A percentile compares a stretch with the other conserved stretches of the same genome.
phyloP scores from a whole-genome alignment of 768 basidiomycete genomes.

The Hygrocybe coccinea region DNA sequence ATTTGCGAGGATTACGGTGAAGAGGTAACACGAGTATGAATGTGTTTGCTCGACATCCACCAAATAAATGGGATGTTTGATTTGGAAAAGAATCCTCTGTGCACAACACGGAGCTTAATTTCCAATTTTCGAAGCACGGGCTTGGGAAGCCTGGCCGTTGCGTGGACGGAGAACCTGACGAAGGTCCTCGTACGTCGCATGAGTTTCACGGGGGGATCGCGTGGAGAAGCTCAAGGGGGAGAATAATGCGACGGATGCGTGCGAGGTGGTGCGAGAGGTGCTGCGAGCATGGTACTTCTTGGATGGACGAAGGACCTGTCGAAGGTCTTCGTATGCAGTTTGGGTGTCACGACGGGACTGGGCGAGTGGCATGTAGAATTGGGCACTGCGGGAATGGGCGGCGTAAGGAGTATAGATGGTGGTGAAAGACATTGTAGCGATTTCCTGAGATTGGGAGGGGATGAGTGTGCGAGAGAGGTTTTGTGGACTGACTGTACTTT shows the following conservation, averaged over 20 bases:
- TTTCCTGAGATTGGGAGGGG: too few species aligned
- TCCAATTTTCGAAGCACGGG: neutral
- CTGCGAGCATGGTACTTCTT: neutral
- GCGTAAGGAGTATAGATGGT: constrained; percentile 27
- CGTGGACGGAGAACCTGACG: constrained; percentile 32
- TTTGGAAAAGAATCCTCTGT: too few species aligned
- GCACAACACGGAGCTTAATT: too few species aligned
- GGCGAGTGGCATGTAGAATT: constrained; percentile 28
- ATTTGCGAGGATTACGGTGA: too few species aligned
- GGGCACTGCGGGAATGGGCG: constrained; percentile 25
- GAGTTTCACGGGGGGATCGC: constrained; percentile 36
- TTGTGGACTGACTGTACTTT: too few species aligned
- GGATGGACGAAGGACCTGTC: constrained; percentile 27
- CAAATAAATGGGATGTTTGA: too few species aligned
- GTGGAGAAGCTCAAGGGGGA: constrained; percentile 27
- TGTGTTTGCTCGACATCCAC: too few species aligned
- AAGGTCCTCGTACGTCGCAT: constrained; percentile 37
- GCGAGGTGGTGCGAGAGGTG: constrained; percentile 24
- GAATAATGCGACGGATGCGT: constrained; percentile 27
- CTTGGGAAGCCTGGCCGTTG: constrained; percentile 10
- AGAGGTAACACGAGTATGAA: too few species aligned
- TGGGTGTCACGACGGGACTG: constrained; percentile 36
- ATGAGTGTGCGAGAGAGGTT: too few species aligned
- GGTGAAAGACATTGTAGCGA: constrained; percentile 3
- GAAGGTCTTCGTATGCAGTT: constrained; percentile 36